Conservation (phyloP, 148 eudicot genomes). For the Rhododendron mucronatum region DNA sequence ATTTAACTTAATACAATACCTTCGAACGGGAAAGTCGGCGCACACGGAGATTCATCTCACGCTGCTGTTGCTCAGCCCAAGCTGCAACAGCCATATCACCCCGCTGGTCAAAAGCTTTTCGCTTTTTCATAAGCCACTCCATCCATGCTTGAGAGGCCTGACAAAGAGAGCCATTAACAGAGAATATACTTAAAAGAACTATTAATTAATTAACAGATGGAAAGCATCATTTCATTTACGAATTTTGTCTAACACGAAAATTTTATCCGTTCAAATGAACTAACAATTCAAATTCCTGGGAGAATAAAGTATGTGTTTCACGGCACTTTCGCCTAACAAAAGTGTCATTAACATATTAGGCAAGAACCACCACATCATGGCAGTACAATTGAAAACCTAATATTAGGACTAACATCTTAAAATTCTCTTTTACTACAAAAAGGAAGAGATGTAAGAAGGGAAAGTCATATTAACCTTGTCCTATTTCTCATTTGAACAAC, state of each 20-base stretch:
- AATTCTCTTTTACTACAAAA: neutral
- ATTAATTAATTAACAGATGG: neutral
- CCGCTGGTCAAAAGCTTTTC: constrained; percentile 90
- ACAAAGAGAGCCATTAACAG: constrained; percentile 3
- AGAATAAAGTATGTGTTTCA: neutral
- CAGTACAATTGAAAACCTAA: neutral
- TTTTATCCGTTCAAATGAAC: neutral
- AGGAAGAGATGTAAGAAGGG: neutral
- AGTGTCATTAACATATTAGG: neutral
- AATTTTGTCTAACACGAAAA: neutral
- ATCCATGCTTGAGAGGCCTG: constrained; percentile 99
- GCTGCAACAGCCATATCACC: constrained; percentile 98
- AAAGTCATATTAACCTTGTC: neutral
- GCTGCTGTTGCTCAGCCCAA: constrained; percentile 99
- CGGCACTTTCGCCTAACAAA: neutral
- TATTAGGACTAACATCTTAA: neutral
- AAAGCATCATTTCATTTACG: neutral
- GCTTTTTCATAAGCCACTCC: constrained; percentile 92
- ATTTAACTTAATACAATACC: constrained; percentile 27
- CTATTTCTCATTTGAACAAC: neutral
- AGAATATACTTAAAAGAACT: neutral
- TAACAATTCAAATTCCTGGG: neutral
- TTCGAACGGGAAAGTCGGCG: constrained; percentile 88
- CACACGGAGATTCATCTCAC: constrained; percentile 70
- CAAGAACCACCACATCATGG: neutral